Evolutionary conservation across 2,329 filamentous ascomycete genomes (phyloP).

Genomic region (Apiospora aurea): DNA sequence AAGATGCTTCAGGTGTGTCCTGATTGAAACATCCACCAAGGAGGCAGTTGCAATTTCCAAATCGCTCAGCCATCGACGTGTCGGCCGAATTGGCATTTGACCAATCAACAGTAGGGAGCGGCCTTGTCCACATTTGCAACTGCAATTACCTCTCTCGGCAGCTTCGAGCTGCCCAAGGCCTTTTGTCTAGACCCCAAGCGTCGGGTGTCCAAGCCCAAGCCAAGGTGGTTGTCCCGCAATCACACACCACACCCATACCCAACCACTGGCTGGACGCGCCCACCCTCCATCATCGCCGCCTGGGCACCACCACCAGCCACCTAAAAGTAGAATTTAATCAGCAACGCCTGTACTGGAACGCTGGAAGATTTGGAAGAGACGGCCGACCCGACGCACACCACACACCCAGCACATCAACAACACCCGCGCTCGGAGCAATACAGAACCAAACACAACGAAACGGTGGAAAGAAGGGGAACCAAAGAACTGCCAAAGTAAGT

Average conservation of each 20-base stretch:
- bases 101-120: not conserved
- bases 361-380: not conserved
- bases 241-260: not conserved
- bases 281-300: not conserved
- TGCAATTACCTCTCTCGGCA: not conserved
- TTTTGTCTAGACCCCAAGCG: not conserved
- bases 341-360: slow-evolving; percentile 12
- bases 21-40: not conserved
- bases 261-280: not conserved
- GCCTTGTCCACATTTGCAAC: not conserved
- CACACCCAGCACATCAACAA: not conserved
- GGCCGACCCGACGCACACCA: not conserved
- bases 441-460: slow-evolving; percentile 8
- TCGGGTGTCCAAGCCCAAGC: not conserved
- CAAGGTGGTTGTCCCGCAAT: slow-evolving; percentile 7
- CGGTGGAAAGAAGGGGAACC: not conserved
- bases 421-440: not conserved
- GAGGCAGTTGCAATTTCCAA: slow-evolving; percentile 6
- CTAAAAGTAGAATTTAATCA: slow-evolving; percentile 4
- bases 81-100: not conserved
- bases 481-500: slow-evolving; percentile 13
- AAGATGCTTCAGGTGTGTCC: not conserved
- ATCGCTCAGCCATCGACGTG: not conserved
- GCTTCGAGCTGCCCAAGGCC: not conserved
- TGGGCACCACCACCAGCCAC: not conserved